phyloP scores from a whole-genome alignment of 2,329 filamentous ascomycete species.

The Clonostachys rosea region DNA sequence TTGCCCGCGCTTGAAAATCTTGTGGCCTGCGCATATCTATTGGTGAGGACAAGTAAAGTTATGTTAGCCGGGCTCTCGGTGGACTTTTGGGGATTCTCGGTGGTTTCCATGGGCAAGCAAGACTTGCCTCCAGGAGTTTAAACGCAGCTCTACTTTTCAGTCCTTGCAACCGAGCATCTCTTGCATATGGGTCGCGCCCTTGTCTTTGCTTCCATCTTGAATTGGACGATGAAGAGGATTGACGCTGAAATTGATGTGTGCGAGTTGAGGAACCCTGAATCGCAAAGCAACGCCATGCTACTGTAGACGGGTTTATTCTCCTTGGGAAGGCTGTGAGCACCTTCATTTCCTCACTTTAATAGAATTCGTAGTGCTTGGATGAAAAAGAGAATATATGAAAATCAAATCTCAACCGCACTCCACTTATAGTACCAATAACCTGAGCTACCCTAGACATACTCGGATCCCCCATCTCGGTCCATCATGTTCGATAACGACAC shows the following conservation, averaged over 20 bases:
- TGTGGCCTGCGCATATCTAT: conserved; percentile 78
- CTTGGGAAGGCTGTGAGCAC: too few relatives aligned
- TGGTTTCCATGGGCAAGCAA: background rate
- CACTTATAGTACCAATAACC: too few relatives aligned
- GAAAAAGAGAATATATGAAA: background rate
- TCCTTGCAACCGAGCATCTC: conserved; percentile 71
- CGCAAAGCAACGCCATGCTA: too few relatives aligned
- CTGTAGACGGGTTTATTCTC: too few relatives aligned
- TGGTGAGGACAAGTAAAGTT: background rate
- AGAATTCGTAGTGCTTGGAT: background rate
- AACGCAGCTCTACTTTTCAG: conserved; percentile 90
- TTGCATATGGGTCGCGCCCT: conserved; percentile 64
- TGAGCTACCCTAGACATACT: too few relatives aligned
- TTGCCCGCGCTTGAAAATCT: conserved; percentile 72
- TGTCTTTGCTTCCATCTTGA: conserved; percentile 79
- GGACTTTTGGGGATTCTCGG: background rate
- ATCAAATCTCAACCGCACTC: background rate
- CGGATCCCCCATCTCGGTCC: too few relatives aligned
- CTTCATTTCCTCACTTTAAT: too few relatives aligned
- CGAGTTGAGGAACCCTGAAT: background rate
- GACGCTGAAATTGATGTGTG: background rate
- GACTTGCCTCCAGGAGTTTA: conserved; percentile 75
- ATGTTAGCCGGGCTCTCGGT: background rate
- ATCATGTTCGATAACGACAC: too few relatives aligned
- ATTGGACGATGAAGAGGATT: conserved; percentile 4